A percentile compares a stretch with the other conserved stretches of the same genome.
These are phyloP conservation scores for Rhodotorula sp. DNA, from an alignment of 1,284 basidiomycete genomes.

Conservation along the genomic window DNA sequence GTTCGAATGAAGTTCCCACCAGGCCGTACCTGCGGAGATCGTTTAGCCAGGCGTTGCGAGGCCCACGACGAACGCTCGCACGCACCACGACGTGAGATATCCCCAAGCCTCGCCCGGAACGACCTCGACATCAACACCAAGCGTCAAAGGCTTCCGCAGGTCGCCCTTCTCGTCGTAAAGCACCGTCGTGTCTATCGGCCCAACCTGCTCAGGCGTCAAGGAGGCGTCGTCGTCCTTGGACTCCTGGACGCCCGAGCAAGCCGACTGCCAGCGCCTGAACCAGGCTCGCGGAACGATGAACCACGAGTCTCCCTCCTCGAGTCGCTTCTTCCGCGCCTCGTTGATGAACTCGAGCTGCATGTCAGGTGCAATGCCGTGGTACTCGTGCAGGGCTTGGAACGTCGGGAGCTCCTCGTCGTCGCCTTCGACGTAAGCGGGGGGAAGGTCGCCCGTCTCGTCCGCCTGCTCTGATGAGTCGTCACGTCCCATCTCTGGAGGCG, in stretches of 20 bases:
- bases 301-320: slow-evolving; percentile 65
- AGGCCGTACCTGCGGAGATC: slow-evolving; percentile 64
- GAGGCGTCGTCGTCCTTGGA: slow-evolving; percentile 63
- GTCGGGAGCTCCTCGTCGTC: slow-evolving; percentile 11
- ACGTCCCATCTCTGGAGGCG: too few species aligned
- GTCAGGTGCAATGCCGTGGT: slow-evolving; percentile 15
- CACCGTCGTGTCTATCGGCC: slow-evolving; percentile 69
- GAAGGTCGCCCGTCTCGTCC: not conserved
- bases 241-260: slow-evolving; percentile 62
- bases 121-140: slow-evolving; percentile 74
- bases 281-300: slow-evolving; percentile 69
- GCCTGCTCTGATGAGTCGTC: too few species aligned
- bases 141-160: slow-evolving; percentile 53
- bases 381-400: not conserved
- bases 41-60: slow-evolving; percentile 1
- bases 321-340: slow-evolving; percentile 51
- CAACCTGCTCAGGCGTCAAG: slow-evolving; percentile 54
- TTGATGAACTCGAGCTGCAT: slow-evolving; percentile 59
- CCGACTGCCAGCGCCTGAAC: slow-evolving; percentile 71
- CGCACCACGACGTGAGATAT: slow-evolving; percentile 66
- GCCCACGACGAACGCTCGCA: slow-evolving; percentile 21
- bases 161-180: slow-evolving; percentile 56
- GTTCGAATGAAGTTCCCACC: slow-evolving; percentile 59
- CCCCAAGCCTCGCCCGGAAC: slow-evolving; percentile 73
- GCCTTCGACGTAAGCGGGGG: slow-evolving; percentile 6